Conservation (phyloP, 2,329 filamentous ascomycete species). For the Talaromyces sp. region DNA sequence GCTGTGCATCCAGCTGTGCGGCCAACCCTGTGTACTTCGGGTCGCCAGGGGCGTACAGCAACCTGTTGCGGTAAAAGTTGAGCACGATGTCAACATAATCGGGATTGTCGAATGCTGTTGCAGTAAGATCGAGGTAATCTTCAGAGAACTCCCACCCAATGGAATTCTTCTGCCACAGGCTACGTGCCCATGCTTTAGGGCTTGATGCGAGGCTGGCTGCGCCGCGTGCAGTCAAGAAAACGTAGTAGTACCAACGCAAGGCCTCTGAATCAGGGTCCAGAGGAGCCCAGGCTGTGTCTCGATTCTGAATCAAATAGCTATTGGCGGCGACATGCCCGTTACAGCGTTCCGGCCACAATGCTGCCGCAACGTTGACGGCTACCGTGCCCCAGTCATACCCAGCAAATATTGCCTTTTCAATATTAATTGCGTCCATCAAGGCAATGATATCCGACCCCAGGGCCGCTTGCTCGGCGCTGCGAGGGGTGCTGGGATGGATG, state of each 20-base stretch:
- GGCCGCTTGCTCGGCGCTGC: constrained; percentile 22
- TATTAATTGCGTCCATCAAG: constrained; percentile 19
- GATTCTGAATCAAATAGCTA: constrained; percentile 14
- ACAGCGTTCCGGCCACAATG: constrained; percentile 23
- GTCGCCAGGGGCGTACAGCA: constrained; percentile 11
- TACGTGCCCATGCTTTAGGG: constrained; percentile 14
- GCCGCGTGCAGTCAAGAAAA: constrained; percentile 19
- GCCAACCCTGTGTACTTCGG: constrained; percentile 6
- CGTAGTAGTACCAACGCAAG: constrained; percentile 21
- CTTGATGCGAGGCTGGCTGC: constrained; percentile 14
- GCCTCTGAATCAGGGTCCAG: constrained; percentile 15
- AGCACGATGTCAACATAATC: constrained; percentile 14
- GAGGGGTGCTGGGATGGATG: constrained; percentile 14
- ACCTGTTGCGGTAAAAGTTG: constrained; percentile 12
- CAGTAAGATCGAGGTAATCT: constrained; percentile 15
- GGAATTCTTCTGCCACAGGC: constrained; percentile 20
- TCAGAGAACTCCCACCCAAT: constrained; percentile 18
- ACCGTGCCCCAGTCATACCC: constrained; percentile 25
- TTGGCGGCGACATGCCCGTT: constrained; percentile 19
- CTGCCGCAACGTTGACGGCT: constrained; percentile 17
- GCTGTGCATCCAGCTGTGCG: constrained; percentile 7
- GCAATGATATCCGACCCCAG: constrained; percentile 21
- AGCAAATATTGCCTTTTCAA: constrained; percentile 20
- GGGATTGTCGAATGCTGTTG: constrained; percentile 9
- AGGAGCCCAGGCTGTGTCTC: constrained; percentile 16